Conservation (phyloP, 2,329 filamentous ascomycete genomes). For the Pseudonectria foliicola region DNA sequence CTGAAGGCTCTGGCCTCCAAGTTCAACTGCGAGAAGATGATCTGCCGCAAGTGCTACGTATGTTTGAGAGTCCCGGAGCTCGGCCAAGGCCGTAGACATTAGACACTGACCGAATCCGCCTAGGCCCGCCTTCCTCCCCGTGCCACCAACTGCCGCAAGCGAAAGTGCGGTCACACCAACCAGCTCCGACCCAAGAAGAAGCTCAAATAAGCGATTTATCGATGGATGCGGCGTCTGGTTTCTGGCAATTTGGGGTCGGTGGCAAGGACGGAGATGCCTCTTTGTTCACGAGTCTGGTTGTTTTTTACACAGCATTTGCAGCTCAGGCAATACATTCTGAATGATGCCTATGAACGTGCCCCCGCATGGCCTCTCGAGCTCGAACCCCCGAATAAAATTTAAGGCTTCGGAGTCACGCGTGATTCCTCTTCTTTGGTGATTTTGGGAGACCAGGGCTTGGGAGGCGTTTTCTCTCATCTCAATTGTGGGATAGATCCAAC, state of each 20-base stretch:
- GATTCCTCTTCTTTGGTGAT: neutral
- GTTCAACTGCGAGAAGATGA: constrained; percentile 99
- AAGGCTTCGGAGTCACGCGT: constrained; percentile 11
- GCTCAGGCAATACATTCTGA: constrained; percentile 31
- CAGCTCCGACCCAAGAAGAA: constrained; percentile 99
- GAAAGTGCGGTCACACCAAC: constrained; percentile 99
- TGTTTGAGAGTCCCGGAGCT: constrained; percentile 33
- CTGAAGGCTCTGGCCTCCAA: constrained; percentile 97
- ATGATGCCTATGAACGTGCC: constrained; percentile 26
- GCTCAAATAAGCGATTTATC: constrained; percentile 62
- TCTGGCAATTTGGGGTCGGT: constrained; percentile 32
- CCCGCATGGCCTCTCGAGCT: constrained; percentile 9
- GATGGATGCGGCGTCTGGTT: constrained; percentile 40
- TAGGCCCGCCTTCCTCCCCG: constrained; percentile 83
- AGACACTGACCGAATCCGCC: constrained; percentile 3
- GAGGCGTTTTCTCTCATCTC: constrained; percentile 1
- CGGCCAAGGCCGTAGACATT: neutral
- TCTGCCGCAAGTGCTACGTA: constrained; percentile 99
- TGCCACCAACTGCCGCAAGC: constrained; percentile 99
- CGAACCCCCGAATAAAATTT: constrained; percentile 9
- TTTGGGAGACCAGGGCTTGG: neutral
- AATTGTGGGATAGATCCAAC: no score
- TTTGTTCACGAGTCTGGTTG: constrained; percentile 31
- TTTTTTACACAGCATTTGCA: constrained; percentile 35
- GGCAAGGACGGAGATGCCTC: constrained; percentile 29